These are phyloP conservation scores for Sporothrix variecibatus DNA, from an alignment of 2,329 filamentous ascomycete genomes.

Conservation along the genomic window DNA sequence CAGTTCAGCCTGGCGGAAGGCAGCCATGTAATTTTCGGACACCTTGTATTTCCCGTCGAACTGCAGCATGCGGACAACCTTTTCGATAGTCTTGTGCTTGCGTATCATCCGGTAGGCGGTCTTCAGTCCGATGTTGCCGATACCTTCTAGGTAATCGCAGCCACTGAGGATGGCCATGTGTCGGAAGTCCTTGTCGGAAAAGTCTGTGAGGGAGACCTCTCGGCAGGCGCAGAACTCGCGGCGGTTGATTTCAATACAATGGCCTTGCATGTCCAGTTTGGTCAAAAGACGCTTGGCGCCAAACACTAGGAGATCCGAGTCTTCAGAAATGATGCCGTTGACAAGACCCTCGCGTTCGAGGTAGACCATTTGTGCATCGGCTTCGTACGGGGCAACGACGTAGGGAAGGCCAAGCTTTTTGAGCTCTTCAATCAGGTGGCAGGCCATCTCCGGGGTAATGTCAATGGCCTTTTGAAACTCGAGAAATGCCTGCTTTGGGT, in stretches of 20 bases:
- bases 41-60: conserved; percentile 86
- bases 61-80: conserved; percentile 76
- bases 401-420: conserved; percentile 80
- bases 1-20: conserved; percentile 82
- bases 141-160: conserved; percentile 89
- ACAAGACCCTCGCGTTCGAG: conserved; percentile 84
- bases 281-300: conserved; percentile 88
- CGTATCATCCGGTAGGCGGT: conserved; percentile 88
- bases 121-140: conserved; percentile 85
- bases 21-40: conserved; percentile 76
- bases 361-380: conserved; percentile 94
- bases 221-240: conserved; percentile 85
- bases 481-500: conserved; percentile 73
- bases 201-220: conserved; percentile 85
- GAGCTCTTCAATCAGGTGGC: conserved; percentile 85
- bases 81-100: conserved; percentile 85
- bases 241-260: conserved; percentile 88
- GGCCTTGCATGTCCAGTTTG: conserved; percentile 91
- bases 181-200: conserved; percentile 88
- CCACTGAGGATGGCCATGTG: conserved; percentile 96
- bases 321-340: conserved; percentile 87
- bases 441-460: conserved; percentile 94
- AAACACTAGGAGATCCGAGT: conserved; percentile 94
- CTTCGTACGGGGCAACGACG: conserved; percentile 94
- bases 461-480: conserved; percentile 96